Evolutionary conservation across 208 protist genomes (phyloP), one percentile per base, ranked within the genome.

Genomic region (Polymyxa betae): DNA sequence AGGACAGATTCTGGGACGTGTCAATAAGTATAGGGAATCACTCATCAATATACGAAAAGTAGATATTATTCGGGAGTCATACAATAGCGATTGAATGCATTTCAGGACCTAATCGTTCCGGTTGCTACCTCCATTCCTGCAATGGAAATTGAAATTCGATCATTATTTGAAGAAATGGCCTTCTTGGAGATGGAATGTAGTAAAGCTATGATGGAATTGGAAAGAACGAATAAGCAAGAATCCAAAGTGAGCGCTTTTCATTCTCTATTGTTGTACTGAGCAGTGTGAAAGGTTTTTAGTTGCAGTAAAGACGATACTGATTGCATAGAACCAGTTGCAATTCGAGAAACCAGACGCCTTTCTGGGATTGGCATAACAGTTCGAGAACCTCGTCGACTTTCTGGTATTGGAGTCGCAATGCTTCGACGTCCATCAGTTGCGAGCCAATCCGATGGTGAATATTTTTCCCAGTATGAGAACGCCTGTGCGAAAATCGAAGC

Each of bases 131-230:
- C 72, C 5, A 82, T 82, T 43, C 72, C 72, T 5, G 5, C 72
- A 43, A 82, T 82, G 12, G 72, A 82, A 43, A 82, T 43, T 43
- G 72, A 82, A 43, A 82, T 82, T n/a, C 72, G 72, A 5, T 82
- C 72, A 20, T 43, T 82, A 43, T 82, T 82, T n/a, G 72, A 82
- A n/a, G 72, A 82, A 43, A n/a, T n/a, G 16, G 72, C 40, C 12
- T 82, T 82, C 72, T 43, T 82, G n/a, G 72, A 82, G n/a, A 40
- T 43, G 35, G 72, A 82, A 43, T 82, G 72, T 43, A 82, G n/a
- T n/a, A 82, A 82, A 43, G 72, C 72, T 35, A 82, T 82, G 72
- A 82, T n/a, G 16, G 72, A 82, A 20, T 38, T 82, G 35, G 72
- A 82, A 35, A 82, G n/a, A n/a, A 38, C 12, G 5, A 5, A 60